Evolutionary conservation across 2,329 filamentous ascomycete species (phyloP), one percentile per base, ranked within the genome.

Genomic region (Paracorniculantispora psalliotae): DNA sequence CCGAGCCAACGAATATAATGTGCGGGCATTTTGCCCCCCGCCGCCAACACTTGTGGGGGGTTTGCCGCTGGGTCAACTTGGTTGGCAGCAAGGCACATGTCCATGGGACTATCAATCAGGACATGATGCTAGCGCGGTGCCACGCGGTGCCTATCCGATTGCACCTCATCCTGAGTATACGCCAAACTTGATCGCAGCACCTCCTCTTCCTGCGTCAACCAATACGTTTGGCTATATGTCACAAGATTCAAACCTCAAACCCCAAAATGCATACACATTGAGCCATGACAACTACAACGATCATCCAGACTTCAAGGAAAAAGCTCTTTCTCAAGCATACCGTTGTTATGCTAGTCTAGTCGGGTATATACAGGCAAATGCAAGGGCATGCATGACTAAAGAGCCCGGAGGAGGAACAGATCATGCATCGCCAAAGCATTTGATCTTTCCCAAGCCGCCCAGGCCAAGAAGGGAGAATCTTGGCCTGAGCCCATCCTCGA

Each of bases 281-380:
- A 48, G 35, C 13, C 21, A 60, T 21, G 52, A 37, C n/a, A 41
- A 8, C 21, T 57, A 41, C 41, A 30, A 46, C 10, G 25, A 17
- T 33, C 68, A 66, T 35, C 63, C 63, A 17, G 74, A 73, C 9
- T 90, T 90, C 67, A 87, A 85, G 63, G 88, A 91, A 63, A 87
- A 84, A 63, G 83, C 84, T 2, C 73, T 92, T 25, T 77, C 81
- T 15, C 86, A 85, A 74, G 89, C 89, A n/a, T 87, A 92, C 69
- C 80, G 80, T 63, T 82, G 87, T 33, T 92, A 92, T 71, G 78
- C 89, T 50, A 86, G 91, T 63, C 79, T 93, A 8, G 74, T 92
- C 3, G 75, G 84, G 10, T 84, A 83, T 63, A 76, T 90, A 7
- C 84, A 89, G 61, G 80, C 83, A 55, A 77, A 77, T 21, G 85